phyloP scores from a whole-genome alignment of 2,329 filamentous ascomycete species.

The Pleoardoris graminearum region DNA sequence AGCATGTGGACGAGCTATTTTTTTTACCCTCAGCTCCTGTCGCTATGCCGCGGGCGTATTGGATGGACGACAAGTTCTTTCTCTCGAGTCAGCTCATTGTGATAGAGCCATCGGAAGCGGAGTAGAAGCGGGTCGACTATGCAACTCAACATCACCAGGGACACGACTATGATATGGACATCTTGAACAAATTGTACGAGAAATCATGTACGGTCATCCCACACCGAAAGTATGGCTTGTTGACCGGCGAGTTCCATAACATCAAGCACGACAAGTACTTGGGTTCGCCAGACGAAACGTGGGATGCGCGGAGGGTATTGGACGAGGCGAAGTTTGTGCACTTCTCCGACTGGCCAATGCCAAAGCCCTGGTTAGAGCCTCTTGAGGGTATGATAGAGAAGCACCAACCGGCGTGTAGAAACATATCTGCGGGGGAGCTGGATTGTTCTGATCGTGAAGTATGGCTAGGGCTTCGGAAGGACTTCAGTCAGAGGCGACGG shows the following conservation, averaged over 20 bases:
- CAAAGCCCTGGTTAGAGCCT: constrained; percentile 8
- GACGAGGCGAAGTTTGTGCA: constrained; percentile 66
- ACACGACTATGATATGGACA: constrained; percentile 57
- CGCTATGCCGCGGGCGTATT: constrained; percentile 72
- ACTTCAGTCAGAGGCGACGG: constrained; percentile 2
- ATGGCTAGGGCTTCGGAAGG: constrained; percentile 4
- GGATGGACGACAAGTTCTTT: constrained; percentile 51
- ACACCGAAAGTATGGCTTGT: constrained; percentile 61
- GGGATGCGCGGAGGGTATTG: constrained; percentile 59
- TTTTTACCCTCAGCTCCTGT: constrained; percentile 60
- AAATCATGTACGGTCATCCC: constrained; percentile 50
- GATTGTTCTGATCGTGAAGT: constrained; percentile 4
- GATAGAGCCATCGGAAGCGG: constrained; percentile 58
- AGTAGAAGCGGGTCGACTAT: constrained; percentile 46
- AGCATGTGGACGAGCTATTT: constrained; percentile 70
- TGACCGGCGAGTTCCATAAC: constrained; percentile 62
- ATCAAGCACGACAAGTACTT: constrained; percentile 55
- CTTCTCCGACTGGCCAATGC: constrained; percentile 53
- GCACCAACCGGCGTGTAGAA: constrained; percentile 6
- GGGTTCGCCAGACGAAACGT: constrained; percentile 49
- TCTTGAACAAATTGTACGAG: constrained; percentile 62
- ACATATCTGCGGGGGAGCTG: not conserved
- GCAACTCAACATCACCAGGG: constrained; percentile 17
- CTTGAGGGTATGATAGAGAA: constrained; percentile 2
- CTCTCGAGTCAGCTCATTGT: constrained; percentile 64